A percentile compares a stretch with the other conserved stretches of the same genome.
phyloP scores from a whole-genome alignment of 805 yeast species.

The Yamadazyma laniorum region DNA sequence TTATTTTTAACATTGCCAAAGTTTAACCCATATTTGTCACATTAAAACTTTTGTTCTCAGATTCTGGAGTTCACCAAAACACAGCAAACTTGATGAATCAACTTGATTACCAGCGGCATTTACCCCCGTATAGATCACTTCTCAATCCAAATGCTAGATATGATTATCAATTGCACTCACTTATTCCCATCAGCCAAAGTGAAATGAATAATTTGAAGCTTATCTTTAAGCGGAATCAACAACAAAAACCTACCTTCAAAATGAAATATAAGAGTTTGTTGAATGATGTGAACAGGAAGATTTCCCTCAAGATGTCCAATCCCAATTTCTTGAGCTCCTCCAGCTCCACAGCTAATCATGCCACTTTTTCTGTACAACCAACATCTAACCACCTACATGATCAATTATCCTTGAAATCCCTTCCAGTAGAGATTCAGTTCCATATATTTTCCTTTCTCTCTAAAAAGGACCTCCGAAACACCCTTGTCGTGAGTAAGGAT shows the following conservation, averaged over 20 bases:
- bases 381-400: constrained; percentile 5
- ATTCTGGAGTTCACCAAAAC: no score
- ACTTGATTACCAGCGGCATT: constrained; percentile 27
- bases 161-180: constrained; percentile 49
- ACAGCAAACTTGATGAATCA: not conserved
- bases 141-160: constrained; percentile 48
- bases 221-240: constrained; percentile 4
- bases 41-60: no score
- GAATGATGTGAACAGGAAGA: constrained; percentile 46
- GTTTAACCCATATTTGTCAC: no score
- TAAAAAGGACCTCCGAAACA: constrained; percentile 36
- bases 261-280: constrained; percentile 50
- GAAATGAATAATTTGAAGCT: constrained; percentile 23
- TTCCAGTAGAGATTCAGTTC: constrained; percentile 46
- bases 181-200: constrained; percentile 36
- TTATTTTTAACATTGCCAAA: no score
- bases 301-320: constrained; percentile 33
- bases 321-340: constrained; percentile 12
- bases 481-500: constrained; percentile 49
- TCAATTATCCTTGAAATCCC: constrained; percentile 5
- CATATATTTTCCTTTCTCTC: constrained; percentile 36
- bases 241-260: constrained; percentile 22
- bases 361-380: constrained; percentile 5
- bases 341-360: not conserved
- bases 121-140: constrained; percentile 55